Conservation (phyloP, 306 rosid species). For the Cucurbita ficifolia region DNA sequence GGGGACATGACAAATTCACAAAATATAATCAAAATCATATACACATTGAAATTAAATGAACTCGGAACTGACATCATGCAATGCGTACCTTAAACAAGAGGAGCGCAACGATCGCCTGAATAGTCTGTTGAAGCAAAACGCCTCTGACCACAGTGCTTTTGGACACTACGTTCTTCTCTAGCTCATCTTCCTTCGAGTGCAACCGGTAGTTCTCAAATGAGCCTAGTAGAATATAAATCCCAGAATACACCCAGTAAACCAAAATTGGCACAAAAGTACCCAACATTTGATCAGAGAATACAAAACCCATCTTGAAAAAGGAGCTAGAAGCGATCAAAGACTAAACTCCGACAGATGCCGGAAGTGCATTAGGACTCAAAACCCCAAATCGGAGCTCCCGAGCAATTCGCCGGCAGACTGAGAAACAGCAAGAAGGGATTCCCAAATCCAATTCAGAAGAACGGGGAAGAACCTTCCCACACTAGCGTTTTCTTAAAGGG, state of each 20-base stretch:
- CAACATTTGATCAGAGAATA: constrained; percentile 69
- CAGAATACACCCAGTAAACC: constrained; percentile 78
- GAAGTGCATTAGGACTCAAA: neutral
- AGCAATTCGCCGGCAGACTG: neutral
- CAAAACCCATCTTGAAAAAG: constrained; percentile 41
- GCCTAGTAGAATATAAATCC: constrained; percentile 55
- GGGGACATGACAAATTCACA: neutral
- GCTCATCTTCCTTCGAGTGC: constrained; percentile 70
- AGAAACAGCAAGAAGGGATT: neutral
- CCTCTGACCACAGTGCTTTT: constrained; percentile 66
- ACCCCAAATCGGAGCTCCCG: neutral
- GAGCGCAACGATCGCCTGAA: constrained; percentile 77
- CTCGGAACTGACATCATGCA: neutral
- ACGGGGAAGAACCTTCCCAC: neutral
- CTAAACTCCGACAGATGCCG: neutral
- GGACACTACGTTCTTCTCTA: constrained; percentile 84
- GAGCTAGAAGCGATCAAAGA: constrained; percentile 1
- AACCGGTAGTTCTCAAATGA: constrained; percentile 56
- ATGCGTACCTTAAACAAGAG: constrained; percentile 55
- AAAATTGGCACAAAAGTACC: constrained; percentile 77
- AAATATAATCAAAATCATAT: neutral
- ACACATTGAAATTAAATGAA: neutral
- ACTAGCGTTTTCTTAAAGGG: neutral
- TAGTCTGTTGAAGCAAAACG: constrained; percentile 68
- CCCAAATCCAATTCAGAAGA: constrained; percentile 8